Percentiles rank a stretch among this genome's conserved stretches.
phyloP scores from a whole-genome alignment of 2,329 filamentous ascomycete genomes.

The Metarhizium brunneum region DNA sequence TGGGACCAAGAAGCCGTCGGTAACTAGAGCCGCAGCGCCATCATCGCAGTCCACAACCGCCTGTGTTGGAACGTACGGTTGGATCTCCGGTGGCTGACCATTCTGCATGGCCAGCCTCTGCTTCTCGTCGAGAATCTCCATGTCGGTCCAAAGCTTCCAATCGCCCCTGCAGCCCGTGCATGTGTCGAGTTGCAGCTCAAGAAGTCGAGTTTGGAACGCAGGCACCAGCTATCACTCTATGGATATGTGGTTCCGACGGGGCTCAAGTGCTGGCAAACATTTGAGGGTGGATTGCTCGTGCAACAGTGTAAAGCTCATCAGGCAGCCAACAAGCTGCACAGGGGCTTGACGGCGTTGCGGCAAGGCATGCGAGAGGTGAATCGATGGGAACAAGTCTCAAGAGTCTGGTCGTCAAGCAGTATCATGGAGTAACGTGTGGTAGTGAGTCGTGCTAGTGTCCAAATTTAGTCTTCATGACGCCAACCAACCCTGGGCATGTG shows the following conservation, averaged over 20 bases:
- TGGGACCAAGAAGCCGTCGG: slow-evolving; percentile 31
- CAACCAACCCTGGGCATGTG: too few species aligned
- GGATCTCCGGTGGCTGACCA: neutral
- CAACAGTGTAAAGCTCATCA: neutral
- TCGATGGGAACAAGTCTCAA: too few species aligned
- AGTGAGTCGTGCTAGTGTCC: too few species aligned
- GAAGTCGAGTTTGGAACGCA: neutral
- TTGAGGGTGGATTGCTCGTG: too few species aligned
- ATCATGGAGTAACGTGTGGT: too few species aligned
- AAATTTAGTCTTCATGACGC: too few species aligned
- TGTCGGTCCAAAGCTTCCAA: slow-evolving; percentile 3
- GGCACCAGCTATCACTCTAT: too few species aligned
- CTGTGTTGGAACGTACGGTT: slow-evolving; percentile 2
- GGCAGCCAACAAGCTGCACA: neutral
- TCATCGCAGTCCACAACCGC: slow-evolving; percentile 6
- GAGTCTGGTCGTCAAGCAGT: too few species aligned
- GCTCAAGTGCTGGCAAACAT: too few species aligned
- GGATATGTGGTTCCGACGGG: too few species aligned
- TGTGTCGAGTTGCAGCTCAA: neutral
- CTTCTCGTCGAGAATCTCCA: slow-evolving; percentile 20
- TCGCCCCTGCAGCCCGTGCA: neutral
- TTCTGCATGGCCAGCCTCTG: slow-evolving; percentile 12
- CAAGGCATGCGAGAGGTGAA: neutral
- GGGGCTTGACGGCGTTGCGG: neutral
- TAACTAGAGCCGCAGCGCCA: slow-evolving; percentile 22